Evolutionary conservation across 2,329 filamentous ascomycete species (phyloP).

Genomic region (Cladophialophora psammophila): DNA sequence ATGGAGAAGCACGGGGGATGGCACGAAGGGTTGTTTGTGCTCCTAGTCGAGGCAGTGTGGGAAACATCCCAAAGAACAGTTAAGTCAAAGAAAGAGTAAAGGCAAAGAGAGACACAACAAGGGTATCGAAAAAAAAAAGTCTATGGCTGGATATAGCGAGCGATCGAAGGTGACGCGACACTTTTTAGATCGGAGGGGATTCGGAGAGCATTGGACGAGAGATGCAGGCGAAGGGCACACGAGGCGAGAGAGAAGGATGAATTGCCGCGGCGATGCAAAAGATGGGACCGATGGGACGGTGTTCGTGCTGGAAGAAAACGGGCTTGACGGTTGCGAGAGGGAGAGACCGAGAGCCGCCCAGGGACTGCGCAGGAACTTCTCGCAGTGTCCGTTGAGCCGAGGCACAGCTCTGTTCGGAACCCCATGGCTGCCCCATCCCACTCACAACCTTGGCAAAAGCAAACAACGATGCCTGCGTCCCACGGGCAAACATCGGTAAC

Average conservation of each 20-base stretch:
- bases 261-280: slow-evolving; percentile 20
- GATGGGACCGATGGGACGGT: slow-evolving; percentile 17
- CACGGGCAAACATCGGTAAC: slow-evolving; percentile 20
- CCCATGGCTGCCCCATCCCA: no score
- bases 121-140: slow-evolving; percentile 18
- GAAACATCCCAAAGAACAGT: slow-evolving; percentile 38
- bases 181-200: slow-evolving; percentile 33
- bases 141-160: slow-evolving; percentile 25
- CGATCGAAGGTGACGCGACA: slow-evolving; percentile 23
- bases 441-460: no score
- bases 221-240: slow-evolving; percentile 10
- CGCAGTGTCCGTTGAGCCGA: slow-evolving; percentile 25
- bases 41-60: slow-evolving; percentile 33
- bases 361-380: neutral
- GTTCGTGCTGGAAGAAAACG: neutral
- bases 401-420: slow-evolving; percentile 8
- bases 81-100: slow-evolving; percentile 19
- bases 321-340: neutral
- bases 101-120: slow-evolving; percentile 16
- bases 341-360: slow-evolving; percentile 4
- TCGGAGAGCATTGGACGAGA: slow-evolving; percentile 26
- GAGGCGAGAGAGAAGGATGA: slow-evolving; percentile 15
- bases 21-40: slow-evolving; percentile 35
- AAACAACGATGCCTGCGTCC: neutral
- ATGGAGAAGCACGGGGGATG: slow-evolving; percentile 29